Base-by-base conservation (phyloP, 2,329 filamentous ascomycete species). In the Claviceps maximensis region DNA sequence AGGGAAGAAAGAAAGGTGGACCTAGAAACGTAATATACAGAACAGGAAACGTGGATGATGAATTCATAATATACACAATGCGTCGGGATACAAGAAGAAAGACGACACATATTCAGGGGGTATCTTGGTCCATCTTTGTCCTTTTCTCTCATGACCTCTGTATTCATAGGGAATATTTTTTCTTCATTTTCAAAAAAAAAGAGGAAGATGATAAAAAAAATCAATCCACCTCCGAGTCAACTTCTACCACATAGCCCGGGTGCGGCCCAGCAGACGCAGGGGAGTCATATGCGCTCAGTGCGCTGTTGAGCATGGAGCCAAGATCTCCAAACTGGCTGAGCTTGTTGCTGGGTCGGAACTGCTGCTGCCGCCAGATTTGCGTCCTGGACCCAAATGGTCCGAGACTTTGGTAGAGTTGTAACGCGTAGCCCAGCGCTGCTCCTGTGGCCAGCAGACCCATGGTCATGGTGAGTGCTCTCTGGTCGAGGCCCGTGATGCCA, bases 291-390 rank as follows among this genome's bases (percentile, higher is more conserved):
- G 61, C 58, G 29, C 67, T 66, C 19, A 70, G 54, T 5, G 63
- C 66, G 45, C 62, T 66, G 15, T 61, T 60, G 31, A 78, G 58
- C 63, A 78, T 71, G 1, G 69, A 66, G 1, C 75, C 74, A 17
- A 76, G 63, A 23, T 74, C 71, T 3, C 75, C 75, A 57, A 75
- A 74, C 53, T 68, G 67, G 49, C 67, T 65, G 36, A 78, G 56
- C 49, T 62, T 63, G 2, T 64, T 61, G 1, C 58, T 61, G 1
- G 58, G 59, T 41, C 56, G 62, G n/a, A 60, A 53, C 1, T 67
- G 61, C 52, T 62, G 62, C 67, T 67, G 61, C 53, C 63, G 63
- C 67, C 75, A 79, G 1, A 68, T 59, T 50, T 78, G 71, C 13
- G 65, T 65, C 21, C 65, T 61, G n/a, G 68, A 63, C 1, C 76